These are phyloP conservation scores for Penicillium lagena DNA, from an alignment of 495 filamentous ascomycete species.

Conservation along the genomic window DNA sequence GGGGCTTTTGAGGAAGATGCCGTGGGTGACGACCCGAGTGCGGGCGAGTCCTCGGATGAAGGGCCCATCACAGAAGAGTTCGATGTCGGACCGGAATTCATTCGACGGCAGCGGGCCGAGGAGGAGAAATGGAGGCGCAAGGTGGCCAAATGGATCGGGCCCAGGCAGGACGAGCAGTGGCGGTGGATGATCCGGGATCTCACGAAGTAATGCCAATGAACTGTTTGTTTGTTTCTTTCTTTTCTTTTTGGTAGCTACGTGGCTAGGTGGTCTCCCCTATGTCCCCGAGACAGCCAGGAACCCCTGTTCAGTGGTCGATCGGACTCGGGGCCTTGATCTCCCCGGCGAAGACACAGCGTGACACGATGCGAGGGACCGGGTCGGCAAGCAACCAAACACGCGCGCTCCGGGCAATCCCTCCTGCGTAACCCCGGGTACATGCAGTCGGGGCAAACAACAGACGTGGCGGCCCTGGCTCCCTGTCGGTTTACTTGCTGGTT, in stretches of 20 bases:
- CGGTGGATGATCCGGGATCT: slow-evolving; percentile 51
- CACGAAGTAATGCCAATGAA: slow-evolving; percentile 13
- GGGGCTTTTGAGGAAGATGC: slow-evolving; percentile 26
- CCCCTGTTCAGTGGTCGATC: no score
- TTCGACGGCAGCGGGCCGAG: slow-evolving; percentile 80
- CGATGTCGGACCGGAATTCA: slow-evolving; percentile 92
- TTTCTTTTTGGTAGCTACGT: slow-evolving; percentile 1
- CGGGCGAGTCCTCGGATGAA: slow-evolving; percentile 52
- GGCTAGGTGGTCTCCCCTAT: neutral
- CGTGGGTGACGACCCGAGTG: slow-evolving; percentile 49
- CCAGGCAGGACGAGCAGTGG: slow-evolving; percentile 38
- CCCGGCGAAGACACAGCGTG: no score
- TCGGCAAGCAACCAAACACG: no score
- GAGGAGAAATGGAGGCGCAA: slow-evolving; percentile 85
- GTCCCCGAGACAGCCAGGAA: no score
- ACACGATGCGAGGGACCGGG: no score
- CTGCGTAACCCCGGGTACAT: slow-evolving; percentile 14
- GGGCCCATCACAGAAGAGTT: slow-evolving; percentile 93
- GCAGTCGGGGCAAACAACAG: no score
- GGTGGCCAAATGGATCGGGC: slow-evolving; percentile 66
- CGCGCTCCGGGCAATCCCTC: slow-evolving; percentile 3
- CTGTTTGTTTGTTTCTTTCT: neutral
- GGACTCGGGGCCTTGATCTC: no score
- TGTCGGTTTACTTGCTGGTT: neutral
- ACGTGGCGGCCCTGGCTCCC: neutral